phyloP scores from a whole-genome alignment of 2,329 filamentous ascomycete genomes.

The Hymenoscyphus albidus region DNA sequence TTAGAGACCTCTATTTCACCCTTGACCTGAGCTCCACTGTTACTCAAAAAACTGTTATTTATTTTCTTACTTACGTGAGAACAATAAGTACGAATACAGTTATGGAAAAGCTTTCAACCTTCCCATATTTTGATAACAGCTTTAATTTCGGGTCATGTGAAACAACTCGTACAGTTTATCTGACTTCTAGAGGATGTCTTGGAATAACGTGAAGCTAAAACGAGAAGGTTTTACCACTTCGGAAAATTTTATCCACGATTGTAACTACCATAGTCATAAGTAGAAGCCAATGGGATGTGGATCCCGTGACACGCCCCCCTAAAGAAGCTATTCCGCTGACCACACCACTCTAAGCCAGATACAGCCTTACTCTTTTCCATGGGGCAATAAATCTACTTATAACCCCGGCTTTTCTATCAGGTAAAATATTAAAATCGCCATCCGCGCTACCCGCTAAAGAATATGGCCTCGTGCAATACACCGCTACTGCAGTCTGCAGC shows the following conservation, averaged over 20 bases:
- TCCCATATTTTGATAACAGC: no score
- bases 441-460: not conserved
- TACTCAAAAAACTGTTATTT: no score
- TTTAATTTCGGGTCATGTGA: no score
- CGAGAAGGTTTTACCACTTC: not conserved
- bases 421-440: not conserved
- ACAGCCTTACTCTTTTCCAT: not conserved
- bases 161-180: no score
- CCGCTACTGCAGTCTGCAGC: not conserved
- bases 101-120: no score
- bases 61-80: no score
- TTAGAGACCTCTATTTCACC: no score
- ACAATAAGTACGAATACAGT: no score
- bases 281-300: not conserved
- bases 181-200: no score
- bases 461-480: not conserved
- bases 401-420: not conserved
- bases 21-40: no score
- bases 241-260: not conserved
- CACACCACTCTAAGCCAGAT: not conserved
- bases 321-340: not conserved
- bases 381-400: not conserved
- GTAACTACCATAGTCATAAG: not conserved
- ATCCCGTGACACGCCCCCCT: not conserved
- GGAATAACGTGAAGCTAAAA: not conserved